Percentiles rank a stretch among this genome's conserved stretches.
Conservation (phyloP, 345 rosid species). For the Lepidium africanum region DNA sequence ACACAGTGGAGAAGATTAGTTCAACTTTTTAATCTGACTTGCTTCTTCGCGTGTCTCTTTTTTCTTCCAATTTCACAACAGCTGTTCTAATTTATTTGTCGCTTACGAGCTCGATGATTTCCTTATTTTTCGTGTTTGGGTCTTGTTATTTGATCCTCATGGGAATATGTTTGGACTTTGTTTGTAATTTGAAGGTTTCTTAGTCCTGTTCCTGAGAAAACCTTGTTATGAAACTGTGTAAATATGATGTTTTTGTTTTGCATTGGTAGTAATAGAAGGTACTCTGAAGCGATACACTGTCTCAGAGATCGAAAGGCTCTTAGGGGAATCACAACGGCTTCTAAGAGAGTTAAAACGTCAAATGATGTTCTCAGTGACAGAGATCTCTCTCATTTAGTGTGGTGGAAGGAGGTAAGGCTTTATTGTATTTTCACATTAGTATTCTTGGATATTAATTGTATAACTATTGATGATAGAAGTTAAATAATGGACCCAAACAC, state of each 20-base stretch:
- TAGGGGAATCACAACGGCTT: constrained; percentile 37
- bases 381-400: constrained; percentile 60
- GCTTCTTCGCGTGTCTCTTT: not conserved
- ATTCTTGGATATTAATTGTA: not conserved
- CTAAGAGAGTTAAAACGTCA: constrained; percentile 45
- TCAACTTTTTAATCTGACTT: not conserved
- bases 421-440: not conserved
- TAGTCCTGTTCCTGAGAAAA: not conserved
- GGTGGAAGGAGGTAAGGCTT: constrained; percentile 81
- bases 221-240: not conserved
- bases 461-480: not conserved
- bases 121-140: not conserved
- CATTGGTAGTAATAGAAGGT: constrained; percentile 26
- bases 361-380: constrained; percentile 44
- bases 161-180: not conserved
- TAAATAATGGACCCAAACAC: not conserved
- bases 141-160: not conserved
- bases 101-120: not conserved
- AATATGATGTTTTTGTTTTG: not conserved
- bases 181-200: not conserved
- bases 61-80: not conserved
- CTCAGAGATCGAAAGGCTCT: constrained; percentile 40
- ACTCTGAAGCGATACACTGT: constrained; percentile 33
- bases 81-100: not conserved
- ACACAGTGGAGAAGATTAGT: not conserved